Evolutionary conservation across 768 basidiomycete species (phyloP), one percentile per base, ranked within the genome.

Genomic region (Suillus placidus): DNA sequence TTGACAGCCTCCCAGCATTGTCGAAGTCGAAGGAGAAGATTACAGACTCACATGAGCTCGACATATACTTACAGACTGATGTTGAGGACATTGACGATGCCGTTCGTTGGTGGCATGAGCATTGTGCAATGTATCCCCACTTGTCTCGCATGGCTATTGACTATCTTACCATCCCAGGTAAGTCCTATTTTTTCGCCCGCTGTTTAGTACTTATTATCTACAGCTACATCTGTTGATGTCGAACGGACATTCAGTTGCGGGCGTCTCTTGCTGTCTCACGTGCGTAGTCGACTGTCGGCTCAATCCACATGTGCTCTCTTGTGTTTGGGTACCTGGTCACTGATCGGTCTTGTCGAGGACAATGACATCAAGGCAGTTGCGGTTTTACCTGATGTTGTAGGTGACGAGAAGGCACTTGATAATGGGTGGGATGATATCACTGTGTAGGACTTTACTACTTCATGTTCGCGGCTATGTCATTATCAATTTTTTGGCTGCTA

Each of bases 281-380:
- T 74, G n/a, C 65, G 58, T 4, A 77, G 71, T 52, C 67, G 66
- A 1, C 62, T 78, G 4, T 73, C 72, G 6, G 68, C 60, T 5
- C 66, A 74, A 64, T 70, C 73, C 1, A 74, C 74, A 0, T 65
- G 70, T 1, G 71, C 74, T 0, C 60, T 77, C 6, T 61, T 81
- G 40, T 82, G 80, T 64, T 70, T 81, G 0, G 74, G 74, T 8
- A 61, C 40, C 1, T 82, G 80, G 80, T 76, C 72, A 52, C 26
- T 5, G 0, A 20, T 74, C 35, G 74, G 71, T 3, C 61, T 75
- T 0, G 66, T 81, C 0, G 69, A 73, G 35, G 71, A 77, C 64
- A 51, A 58, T 4, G 73, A 79, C 67, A 18, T 61, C 7, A 61
- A 45, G 45, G 63, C 54, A 4, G 63, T 64, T 18, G 57, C 13